Evolutionary conservation across 2,329 filamentous ascomycete genomes (phyloP).

Genomic region (Zymoseptoria brevis): DNA sequence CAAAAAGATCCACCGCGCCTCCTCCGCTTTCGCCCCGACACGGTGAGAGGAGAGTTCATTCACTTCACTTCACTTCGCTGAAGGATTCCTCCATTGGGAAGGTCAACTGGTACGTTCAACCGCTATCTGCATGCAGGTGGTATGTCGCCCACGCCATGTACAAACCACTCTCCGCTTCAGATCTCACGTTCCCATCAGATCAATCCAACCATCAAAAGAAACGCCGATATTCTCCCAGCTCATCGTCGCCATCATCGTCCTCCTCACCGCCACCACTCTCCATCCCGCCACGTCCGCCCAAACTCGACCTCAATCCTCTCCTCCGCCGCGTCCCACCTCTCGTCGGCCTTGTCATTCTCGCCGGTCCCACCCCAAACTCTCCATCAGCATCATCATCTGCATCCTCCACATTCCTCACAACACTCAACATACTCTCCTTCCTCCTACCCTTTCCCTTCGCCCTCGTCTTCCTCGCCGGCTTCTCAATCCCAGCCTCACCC

Average conservation of each 20-base stretch:
- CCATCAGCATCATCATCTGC: neutral
- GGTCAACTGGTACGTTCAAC: neutral
- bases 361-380: neutral
- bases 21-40: neutral
- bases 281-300: neutral
- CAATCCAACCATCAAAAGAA: neutral
- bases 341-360: neutral
- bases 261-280: neutral
- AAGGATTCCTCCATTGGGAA: neutral
- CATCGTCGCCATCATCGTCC: neutral
- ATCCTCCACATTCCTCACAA: neutral
- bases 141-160: neutral
- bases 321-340: neutral
- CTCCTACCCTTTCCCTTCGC: neutral
- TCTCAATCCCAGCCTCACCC: neutral
- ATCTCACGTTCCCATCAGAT: neutral
- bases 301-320: neutral
- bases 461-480: neutral
- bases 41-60: neutral
- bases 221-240: neutral
- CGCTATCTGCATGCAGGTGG: neutral
- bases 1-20: neutral
- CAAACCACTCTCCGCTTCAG: neutral
- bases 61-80: neutral
- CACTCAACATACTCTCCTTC: neutral